phyloP scores from a whole-genome alignment of 2,329 filamentous ascomycete species.

The Epicoccum sorghinum region DNA sequence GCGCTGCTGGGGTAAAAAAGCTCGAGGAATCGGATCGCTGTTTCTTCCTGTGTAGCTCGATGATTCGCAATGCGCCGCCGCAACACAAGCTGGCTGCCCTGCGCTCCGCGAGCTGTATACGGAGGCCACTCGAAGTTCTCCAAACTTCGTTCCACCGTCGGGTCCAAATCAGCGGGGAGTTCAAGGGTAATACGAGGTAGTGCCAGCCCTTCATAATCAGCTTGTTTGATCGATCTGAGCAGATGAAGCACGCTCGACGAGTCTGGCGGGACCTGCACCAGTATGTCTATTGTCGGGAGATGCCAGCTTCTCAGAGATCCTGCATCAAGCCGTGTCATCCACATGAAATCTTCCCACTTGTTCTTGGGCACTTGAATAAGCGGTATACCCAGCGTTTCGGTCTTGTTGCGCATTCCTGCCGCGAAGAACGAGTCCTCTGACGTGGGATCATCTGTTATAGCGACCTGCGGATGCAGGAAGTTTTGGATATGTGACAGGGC shows the following conservation, averaged over 20 bases:
- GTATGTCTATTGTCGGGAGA: conserved; percentile 76
- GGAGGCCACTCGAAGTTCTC: conserved; percentile 70
- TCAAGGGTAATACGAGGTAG: conserved; percentile 83
- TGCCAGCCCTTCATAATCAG: conserved; percentile 74
- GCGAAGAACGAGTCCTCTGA: conserved; percentile 74
- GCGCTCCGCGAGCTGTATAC: conserved; percentile 48
- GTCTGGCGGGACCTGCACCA: conserved; percentile 75
- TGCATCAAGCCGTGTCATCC: conserved; percentile 80
- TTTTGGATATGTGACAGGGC: conserved; percentile 74
- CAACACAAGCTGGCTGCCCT: conserved; percentile 63
- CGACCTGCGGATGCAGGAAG: conserved; percentile 77
- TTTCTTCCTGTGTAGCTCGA: conserved; percentile 69
- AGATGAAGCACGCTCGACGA: conserved; percentile 80
- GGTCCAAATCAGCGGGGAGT: conserved; percentile 73
- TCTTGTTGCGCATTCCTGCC: conserved; percentile 63
- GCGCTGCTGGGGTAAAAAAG: conserved; percentile 80
- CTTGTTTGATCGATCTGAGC: conserved; percentile 73
- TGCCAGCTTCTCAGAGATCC: conserved; percentile 78
- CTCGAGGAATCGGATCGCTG: conserved; percentile 78
- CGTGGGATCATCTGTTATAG: conserved; percentile 71
- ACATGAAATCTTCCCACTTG: conserved; percentile 68
- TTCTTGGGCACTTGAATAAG: conserved; percentile 76
- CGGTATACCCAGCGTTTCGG: conserved; percentile 60
- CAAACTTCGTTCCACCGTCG: conserved; percentile 67
- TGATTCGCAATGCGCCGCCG: conserved; percentile 73